Evolutionary conservation across 2,329 filamentous ascomycete species (phyloP).

Genomic region (Exophiala alcalophila): DNA sequence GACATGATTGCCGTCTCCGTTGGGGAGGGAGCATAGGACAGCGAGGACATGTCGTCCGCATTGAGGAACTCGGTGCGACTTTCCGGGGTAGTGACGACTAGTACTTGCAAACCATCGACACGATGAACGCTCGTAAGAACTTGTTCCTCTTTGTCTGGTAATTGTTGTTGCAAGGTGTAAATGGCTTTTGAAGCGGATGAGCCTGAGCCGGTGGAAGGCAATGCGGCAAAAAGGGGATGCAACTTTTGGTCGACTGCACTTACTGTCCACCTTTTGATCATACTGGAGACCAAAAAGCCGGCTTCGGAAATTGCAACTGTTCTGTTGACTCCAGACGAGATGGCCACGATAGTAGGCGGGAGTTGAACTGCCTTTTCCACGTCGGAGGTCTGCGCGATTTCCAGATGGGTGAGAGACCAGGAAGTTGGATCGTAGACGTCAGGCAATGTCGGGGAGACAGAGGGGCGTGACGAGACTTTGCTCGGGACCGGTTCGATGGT

Average conservation of each 20-base stretch:
- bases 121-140: conserved; percentile 11
- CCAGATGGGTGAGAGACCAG: conserved; percentile 70
- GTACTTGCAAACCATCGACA: conserved; percentile 12
- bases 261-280: conserved; percentile 80
- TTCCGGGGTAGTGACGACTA: conserved; percentile 34
- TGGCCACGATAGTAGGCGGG: conserved; percentile 65
- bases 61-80: conserved; percentile 57
- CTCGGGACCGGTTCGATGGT: conserved; percentile 17
- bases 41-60: conserved; percentile 53
- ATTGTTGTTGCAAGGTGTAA: conserved; percentile 12
- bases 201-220: conserved; percentile 44
- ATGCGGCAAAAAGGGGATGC: conserved; percentile 71
- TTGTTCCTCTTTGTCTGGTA: conserved; percentile 26
- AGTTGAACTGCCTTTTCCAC: conserved; percentile 53
- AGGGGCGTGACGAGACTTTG: conserved; percentile 27
- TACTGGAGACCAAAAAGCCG: conserved; percentile 64
- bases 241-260: conserved; percentile 63
- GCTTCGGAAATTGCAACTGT: conserved; percentile 54
- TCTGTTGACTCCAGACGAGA: conserved; percentile 63
- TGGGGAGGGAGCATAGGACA: conserved; percentile 18
- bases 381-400: conserved; percentile 67
- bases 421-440: conserved; percentile 37
- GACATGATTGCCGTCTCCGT: conserved; percentile 46
- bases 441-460: conserved; percentile 15
- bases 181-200: conserved; percentile 6